Conservation (phyloP, 106 monocot genomes). For the Ottelia alismoides region DNA sequence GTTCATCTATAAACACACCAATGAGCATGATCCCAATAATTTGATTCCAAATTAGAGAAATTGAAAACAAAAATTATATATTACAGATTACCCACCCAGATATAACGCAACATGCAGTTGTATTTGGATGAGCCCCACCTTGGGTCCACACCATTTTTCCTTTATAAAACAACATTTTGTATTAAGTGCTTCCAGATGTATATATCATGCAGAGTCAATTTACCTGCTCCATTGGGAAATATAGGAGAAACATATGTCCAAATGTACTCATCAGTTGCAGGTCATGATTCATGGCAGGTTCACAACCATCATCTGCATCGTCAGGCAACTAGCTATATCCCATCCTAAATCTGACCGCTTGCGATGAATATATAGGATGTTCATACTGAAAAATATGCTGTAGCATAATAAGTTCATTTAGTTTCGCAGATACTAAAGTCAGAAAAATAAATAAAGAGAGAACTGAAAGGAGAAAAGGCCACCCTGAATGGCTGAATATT, state of each 20-base stretch:
- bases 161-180: too few relatives aligned
- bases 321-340: conserved; percentile 22
- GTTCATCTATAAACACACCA: too few relatives aligned
- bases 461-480: not conserved
- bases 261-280: conserved; percentile 22
- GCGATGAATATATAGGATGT: conserved; percentile 57
- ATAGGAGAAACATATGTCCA: conserved; percentile 83
- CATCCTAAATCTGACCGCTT: conserved; percentile 64
- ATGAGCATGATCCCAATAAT: too few relatives aligned
- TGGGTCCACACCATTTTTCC: too few relatives aligned
- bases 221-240: conserved; percentile 75
- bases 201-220: too few relatives aligned
- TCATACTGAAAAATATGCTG: conserved; percentile 59
- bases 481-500: conserved; percentile 72
- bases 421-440: conserved; percentile 1
- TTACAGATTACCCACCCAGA: too few relatives aligned
- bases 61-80: too few relatives aligned
- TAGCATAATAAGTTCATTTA: not conserved
- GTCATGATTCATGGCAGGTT: not conserved
- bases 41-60: too few relatives aligned
- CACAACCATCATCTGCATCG: not conserved
- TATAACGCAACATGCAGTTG: too few relatives aligned
- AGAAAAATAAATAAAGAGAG: not conserved
- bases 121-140: too few relatives aligned
- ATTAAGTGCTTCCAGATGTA: too few relatives aligned